These are phyloP conservation scores for Penicilliopsis zonata DNA, from an alignment of 495 filamentous ascomycete species.

Conservation along the genomic window DNA sequence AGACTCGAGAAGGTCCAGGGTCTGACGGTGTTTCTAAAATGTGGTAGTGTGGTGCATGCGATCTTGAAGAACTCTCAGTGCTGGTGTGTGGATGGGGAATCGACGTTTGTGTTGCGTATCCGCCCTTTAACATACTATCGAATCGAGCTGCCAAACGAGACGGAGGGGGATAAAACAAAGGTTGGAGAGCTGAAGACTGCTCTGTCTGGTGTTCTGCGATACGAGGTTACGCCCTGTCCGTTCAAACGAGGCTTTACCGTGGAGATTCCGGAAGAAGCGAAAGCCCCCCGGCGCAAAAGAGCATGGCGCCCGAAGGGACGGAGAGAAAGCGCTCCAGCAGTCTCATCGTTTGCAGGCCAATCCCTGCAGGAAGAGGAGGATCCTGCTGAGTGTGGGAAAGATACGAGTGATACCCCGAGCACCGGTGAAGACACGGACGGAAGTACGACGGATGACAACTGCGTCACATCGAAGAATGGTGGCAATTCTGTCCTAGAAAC, in stretches of 20 bases:
- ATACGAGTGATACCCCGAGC: conserved; percentile 16
- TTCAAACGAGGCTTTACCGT: conserved; percentile 68
- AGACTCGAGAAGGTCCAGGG: conserved; percentile 71
- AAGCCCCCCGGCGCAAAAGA: conserved; percentile 51
- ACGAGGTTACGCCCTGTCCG: conserved; percentile 79
- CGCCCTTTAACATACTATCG: conserved; percentile 73
- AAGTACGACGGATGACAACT: conserved; percentile 26
- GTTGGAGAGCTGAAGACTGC: conserved; percentile 56
- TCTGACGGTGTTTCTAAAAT: conserved; percentile 75
- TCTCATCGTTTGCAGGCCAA: conserved; percentile 2
- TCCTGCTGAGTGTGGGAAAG: conserved; percentile 5
- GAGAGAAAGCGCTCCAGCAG: conserved; percentile 24
- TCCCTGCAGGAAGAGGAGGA: conserved; percentile 2
- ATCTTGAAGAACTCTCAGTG: conserved; percentile 81
- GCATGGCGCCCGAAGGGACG: conserved; percentile 56
- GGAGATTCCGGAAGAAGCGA: conserved; percentile 56
- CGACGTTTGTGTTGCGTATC: conserved; percentile 73
- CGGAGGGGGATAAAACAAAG: conserved; percentile 43
- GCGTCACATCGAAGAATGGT: conserved; percentile 15
- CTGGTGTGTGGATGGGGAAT: conserved; percentile 81
- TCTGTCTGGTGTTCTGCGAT: conserved; percentile 59
- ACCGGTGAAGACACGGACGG: conserved; percentile 27
- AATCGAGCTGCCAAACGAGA: conserved; percentile 64
- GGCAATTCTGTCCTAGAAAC: conserved; percentile 16
- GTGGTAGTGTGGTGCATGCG: conserved; percentile 64